Evolutionary conservation across 257 asterid genomes (phyloP), one percentile per base, ranked within the genome.

Genomic region (Linderniella brevidens): DNA sequence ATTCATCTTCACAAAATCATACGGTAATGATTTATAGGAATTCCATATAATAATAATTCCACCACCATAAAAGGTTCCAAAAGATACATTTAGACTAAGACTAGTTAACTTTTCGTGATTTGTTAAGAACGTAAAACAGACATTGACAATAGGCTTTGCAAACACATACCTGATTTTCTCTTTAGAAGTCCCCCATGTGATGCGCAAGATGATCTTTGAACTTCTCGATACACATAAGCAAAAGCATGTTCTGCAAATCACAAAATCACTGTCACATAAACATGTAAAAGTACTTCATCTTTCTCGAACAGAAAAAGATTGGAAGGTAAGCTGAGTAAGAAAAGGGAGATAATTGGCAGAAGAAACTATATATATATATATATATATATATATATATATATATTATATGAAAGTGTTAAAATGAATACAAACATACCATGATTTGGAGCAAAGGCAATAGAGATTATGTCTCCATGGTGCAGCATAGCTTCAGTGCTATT

Each of bases 181-280:
- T 90, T 85, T 52, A 81, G 61, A 52, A 55, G 47, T 25, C 71
- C 63, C 29, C 65, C 61, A 57, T 73, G 93, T 50, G 61, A 51
- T 32, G 53, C 41, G 56, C 55, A 41, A 51, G 71, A 32, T 36
- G 69, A 55, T 48, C 55, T 65, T 52, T 59, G 63, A 57, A 73
- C 82, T 71, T 90, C 99, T 49, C 96, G 92, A 62, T 65, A 90
- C 49, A 90, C 99, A 77, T 79, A 90, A 52, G 96, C 96, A 75
- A 56, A 75, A 29, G 96, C 93, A 60, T 43, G 70, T 46, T 74
- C 99, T 90, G 80, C 49, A 64, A 54, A 42, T 45, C 32, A 25
- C 32, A 25, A 25, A 25, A 3, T 3, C 32, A 25, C 32, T 25
- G 32, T 39, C 43, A 39, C 43, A 39, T 10, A 39, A 3, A 10